Evolutionary conservation across 2,329 filamentous ascomycete species (phyloP), one percentile per base, ranked within the genome.

Genomic region (Hypoxylon sp.): DNA sequence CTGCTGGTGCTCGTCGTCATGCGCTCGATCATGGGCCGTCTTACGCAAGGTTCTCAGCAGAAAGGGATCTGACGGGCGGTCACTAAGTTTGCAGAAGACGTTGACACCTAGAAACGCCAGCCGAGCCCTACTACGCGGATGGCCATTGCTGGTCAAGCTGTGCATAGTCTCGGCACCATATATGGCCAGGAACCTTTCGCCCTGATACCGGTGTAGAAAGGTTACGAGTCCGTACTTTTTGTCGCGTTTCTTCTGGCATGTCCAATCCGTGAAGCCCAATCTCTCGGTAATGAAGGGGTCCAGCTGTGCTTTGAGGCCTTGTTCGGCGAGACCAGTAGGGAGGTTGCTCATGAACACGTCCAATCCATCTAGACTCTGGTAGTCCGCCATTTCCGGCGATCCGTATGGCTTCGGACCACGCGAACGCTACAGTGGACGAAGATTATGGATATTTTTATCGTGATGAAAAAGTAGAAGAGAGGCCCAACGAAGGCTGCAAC

Each of bases 331-430:
- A 23, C 75, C 69, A 8, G 48, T 24, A 1, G 81, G 80, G 11
- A 85, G 71, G 9, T 77, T 76, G 11, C 49, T 60, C 26, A 84
- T 64, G 29, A 77, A 77, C 9, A 80, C 75, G 58, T 84, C 80
- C 77, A 84, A 49, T 5, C 68, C 64, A 2, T 23, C 31, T 17
- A 35, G 6, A 6, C 21, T 23, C 11, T 21, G 13, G 3, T 24
- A 3, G 11, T 24, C 38, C 3, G 20, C 38, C 38, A 42, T 42
- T 3, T 42, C 13, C 7, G 6, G 10, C 5, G 20, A 23, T 58
- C 33, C 64, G 68, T 69, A 43, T 37, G 54, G 50, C 13, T 37
- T 29, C 18, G n/a, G 8, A 11, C 9, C 33, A 43, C 9, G 2
- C 17, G 17, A 31, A 18, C 6, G 6, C 23, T 35, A n/a, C 5